Evolutionary conservation across 257 asterid genomes (phyloP).

Genomic region (Jacaranda mimosifolia): DNA sequence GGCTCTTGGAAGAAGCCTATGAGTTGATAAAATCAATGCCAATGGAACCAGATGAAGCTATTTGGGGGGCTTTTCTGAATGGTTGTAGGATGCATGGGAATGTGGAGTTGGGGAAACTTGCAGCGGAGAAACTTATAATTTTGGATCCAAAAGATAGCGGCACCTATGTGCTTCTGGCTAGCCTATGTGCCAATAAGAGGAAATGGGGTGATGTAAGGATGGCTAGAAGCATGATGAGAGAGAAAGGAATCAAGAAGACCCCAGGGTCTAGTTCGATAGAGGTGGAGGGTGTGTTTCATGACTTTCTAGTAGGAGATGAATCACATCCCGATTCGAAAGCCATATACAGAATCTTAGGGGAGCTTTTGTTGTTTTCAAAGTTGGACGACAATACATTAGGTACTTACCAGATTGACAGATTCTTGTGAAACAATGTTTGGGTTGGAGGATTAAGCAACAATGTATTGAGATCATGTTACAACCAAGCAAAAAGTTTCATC

Average conservation of each 20-base stretch:
- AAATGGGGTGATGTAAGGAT: constrained; percentile 73
- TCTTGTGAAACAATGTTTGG: constrained; percentile 24
- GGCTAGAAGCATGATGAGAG: constrained; percentile 79
- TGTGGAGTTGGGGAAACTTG: constrained; percentile 72
- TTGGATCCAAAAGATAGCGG: constrained; percentile 87
- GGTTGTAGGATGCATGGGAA: constrained; percentile 77
- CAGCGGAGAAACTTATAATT: constrained; percentile 65
- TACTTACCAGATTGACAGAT: constrained; percentile 39
- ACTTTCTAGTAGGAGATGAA: constrained; percentile 71
- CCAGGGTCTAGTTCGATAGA: constrained; percentile 80
- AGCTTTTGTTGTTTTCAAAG: constrained; percentile 50
- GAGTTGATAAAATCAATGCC: constrained; percentile 63
- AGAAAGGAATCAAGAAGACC: constrained; percentile 66
- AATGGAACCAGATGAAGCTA: constrained; percentile 76
- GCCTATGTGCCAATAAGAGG: constrained; percentile 70
- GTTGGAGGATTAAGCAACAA: constrained; percentile 2
- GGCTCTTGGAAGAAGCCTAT: constrained; percentile 66
- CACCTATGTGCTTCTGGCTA: constrained; percentile 69
- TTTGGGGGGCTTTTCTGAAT: constrained; percentile 82
- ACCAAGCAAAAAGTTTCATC: too few species aligned
- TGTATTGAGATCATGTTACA: too few species aligned
- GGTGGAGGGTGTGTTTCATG: constrained; percentile 71
- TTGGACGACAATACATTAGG: constrained; percentile 41
- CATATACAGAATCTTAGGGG: constrained; percentile 55
- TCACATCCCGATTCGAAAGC: constrained; percentile 58